phyloP scores from a whole-genome alignment of 2,329 filamentous ascomycete genomes.

The Phymatotrichopsis omnivora region DNA sequence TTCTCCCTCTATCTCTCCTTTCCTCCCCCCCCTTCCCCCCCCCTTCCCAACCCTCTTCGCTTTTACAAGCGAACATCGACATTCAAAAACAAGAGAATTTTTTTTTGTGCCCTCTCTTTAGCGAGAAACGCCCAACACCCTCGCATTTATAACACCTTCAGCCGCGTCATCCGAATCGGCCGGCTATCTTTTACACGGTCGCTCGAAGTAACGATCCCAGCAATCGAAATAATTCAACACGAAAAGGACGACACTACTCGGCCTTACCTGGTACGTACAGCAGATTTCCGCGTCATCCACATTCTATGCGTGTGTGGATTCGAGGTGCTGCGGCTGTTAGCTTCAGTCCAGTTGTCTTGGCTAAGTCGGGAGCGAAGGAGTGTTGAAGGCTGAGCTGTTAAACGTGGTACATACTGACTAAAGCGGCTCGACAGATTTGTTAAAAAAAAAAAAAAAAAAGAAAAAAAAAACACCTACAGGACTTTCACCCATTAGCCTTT shows the following conservation, averaged over 20 bases:
- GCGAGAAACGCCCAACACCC: not conserved
- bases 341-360: slow-evolving; percentile 19
- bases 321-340: slow-evolving; percentile 8
- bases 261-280: slow-evolving; percentile 16
- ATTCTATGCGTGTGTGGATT: slow-evolving; percentile 12
- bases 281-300: slow-evolving; percentile 6
- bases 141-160: slow-evolving; percentile 6
- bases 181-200: slow-evolving; percentile 14
- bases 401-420: slow-evolving; percentile 16
- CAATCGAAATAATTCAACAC: slow-evolving; percentile 6
- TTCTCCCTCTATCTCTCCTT: slow-evolving; percentile 10
- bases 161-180: slow-evolving; percentile 20
- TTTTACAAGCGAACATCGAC: slow-evolving; percentile 5
- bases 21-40: not conserved
- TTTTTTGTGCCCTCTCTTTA: slow-evolving; percentile 9
- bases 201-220: slow-evolving; percentile 14
- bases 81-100: not conserved
- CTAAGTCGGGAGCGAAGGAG: slow-evolving; percentile 25
- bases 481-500: slow-evolving; percentile 16
- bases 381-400: slow-evolving; percentile 18
- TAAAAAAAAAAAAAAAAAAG: too few relatives aligned
- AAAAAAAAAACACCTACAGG: too few relatives aligned
- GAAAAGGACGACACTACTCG: slow-evolving; percentile 5
- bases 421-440: slow-evolving; percentile 17
- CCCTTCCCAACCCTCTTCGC: slow-evolving; percentile 1